Conservation (phyloP, 1,284 basidiomycete species). For the Erythrobasidium hasegawianum region DNA sequence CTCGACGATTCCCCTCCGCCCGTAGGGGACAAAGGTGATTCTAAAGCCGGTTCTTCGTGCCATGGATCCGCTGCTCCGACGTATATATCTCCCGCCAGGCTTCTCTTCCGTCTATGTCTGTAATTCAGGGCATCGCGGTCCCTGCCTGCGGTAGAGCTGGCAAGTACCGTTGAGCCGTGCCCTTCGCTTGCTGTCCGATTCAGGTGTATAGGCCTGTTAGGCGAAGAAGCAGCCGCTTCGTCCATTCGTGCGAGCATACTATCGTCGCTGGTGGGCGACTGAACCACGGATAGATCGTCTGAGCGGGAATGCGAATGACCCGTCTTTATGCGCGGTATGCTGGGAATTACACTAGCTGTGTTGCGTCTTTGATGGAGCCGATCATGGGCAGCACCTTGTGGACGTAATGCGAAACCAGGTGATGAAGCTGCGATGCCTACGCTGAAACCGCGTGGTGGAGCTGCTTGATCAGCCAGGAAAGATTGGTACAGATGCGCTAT, state of each 20-base stretch:
- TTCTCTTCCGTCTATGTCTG: constrained; percentile 25
- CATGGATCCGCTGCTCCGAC: constrained; percentile 30
- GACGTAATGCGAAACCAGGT: constrained; percentile 44
- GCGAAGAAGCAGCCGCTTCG: neutral
- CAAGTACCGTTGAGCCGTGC: constrained; percentile 2
- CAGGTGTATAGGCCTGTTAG: constrained; percentile 5
- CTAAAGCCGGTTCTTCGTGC: constrained; percentile 14
- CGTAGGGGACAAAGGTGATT: constrained; percentile 11
- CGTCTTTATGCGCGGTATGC: constrained; percentile 1
- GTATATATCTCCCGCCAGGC: constrained; percentile 27
- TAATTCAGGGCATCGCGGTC: constrained; percentile 21
- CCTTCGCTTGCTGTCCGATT: constrained; percentile 21
- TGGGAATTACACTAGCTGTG: constrained; percentile 5
- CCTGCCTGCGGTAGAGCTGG: constrained; percentile 11
- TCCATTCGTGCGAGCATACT: neutral
- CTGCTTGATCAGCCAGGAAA: constrained; percentile 37
- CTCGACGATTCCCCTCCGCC: constrained; percentile 1
- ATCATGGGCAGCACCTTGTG: constrained; percentile 24
- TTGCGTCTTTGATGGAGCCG: constrained; percentile 13
- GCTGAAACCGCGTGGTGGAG: constrained; percentile 41
- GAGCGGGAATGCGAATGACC: constrained; percentile 29
- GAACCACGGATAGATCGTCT: constrained; percentile 17
- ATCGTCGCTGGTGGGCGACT: neutral
- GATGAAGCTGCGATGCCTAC: constrained; percentile 43
- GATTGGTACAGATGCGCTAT: constrained; percentile 12